phyloP scores from a whole-genome alignment of 495 filamentous ascomycete species.

The Aspergillus nanangensis region DNA sequence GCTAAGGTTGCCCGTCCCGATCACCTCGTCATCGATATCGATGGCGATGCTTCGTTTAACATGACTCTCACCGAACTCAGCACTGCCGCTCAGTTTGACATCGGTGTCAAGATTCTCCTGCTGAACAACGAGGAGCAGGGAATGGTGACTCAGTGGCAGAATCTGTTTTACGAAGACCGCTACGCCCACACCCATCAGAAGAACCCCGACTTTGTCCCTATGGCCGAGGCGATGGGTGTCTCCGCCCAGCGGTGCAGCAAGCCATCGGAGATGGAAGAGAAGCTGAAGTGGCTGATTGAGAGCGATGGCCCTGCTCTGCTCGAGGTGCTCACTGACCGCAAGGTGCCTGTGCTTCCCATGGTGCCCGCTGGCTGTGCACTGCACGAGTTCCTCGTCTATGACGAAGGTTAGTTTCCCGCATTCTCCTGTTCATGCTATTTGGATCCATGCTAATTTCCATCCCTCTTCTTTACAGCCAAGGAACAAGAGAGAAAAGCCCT shows the following conservation, averaged over 20 bases:
- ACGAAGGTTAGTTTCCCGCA: constrained; percentile 55
- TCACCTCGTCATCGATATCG: constrained; percentile 85
- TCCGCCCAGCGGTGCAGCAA: constrained; percentile 60
- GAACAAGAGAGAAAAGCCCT: constrained; percentile 67
- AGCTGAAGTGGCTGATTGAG: constrained; percentile 84
- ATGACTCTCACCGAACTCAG: constrained; percentile 92
- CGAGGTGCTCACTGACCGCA: constrained; percentile 63
- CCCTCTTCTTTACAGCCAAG: constrained; percentile 53
- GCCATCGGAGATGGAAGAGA: constrained; percentile 67
- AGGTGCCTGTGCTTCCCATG: constrained; percentile 98
- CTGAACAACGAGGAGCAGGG: constrained; percentile 93
- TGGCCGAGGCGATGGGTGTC: constrained; percentile 79
- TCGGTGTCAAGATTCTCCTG: constrained; percentile 86
- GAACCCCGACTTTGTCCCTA: constrained; percentile 83
- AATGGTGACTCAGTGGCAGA: constrained; percentile 97
- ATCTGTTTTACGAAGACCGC: constrained; percentile 87
- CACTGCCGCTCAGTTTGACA: constrained; percentile 88
- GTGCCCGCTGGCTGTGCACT: constrained; percentile 81
- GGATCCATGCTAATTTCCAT: constrained; percentile 22
- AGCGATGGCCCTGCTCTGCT: constrained; percentile 73
- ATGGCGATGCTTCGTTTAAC: constrained; percentile 93
- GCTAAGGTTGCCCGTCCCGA: constrained; percentile 89
- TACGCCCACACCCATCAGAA: constrained; percentile 89
- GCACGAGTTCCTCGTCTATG: constrained; percentile 92
- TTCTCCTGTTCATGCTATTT: background rate